These are phyloP conservation scores for Crithidia fasciculata DNA, from an alignment of 208 protist species.

Conservation along the genomic window DNA sequence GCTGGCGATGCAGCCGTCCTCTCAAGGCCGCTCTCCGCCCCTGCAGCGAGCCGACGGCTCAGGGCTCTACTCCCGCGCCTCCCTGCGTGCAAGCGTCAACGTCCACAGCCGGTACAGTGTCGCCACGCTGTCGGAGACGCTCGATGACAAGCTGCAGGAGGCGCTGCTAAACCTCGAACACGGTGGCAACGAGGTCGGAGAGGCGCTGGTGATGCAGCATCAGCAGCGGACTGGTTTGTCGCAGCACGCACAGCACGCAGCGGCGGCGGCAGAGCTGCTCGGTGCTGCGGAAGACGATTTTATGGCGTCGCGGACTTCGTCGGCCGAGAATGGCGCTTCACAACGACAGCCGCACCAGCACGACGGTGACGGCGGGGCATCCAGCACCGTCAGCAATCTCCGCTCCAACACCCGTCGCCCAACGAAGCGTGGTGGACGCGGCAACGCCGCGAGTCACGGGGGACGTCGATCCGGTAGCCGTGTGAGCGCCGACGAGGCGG, in stretches of 20 bases:
- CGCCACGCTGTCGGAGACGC: conserved; percentile 59
- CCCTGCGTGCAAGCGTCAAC: not conserved
- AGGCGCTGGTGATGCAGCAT: conserved; percentile 20
- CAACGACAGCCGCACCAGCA: not conserved
- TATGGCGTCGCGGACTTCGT: not conserved
- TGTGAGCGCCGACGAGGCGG: too few relatives aligned
- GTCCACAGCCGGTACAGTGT: not conserved
- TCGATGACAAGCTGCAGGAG: conserved; percentile 69
- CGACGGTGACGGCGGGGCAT: too few relatives aligned
- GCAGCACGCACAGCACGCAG: too few relatives aligned
- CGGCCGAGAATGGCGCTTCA: not conserved
- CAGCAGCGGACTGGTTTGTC: not conserved
- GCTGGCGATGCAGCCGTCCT: not conserved
- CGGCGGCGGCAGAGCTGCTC: conserved; percentile 9
- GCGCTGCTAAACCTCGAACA: conserved; percentile 62
- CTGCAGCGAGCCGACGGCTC: not conserved
- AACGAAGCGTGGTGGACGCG: conserved; percentile 2
- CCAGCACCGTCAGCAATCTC: not conserved
- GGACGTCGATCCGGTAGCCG: too few relatives aligned
- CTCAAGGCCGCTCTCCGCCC: conserved; percentile 1
- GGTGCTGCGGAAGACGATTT: conserved; percentile 19
- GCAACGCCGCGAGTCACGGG: too few relatives aligned
- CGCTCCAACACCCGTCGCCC: not conserved
- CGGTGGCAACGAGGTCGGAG: conserved; percentile 5
- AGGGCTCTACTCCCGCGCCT: not conserved